A percentile compares a stretch with the other conserved stretches of the same genome.
Conservation (phyloP, 176 grass and related monocot species). For the Oryza glaberrima region DNA sequence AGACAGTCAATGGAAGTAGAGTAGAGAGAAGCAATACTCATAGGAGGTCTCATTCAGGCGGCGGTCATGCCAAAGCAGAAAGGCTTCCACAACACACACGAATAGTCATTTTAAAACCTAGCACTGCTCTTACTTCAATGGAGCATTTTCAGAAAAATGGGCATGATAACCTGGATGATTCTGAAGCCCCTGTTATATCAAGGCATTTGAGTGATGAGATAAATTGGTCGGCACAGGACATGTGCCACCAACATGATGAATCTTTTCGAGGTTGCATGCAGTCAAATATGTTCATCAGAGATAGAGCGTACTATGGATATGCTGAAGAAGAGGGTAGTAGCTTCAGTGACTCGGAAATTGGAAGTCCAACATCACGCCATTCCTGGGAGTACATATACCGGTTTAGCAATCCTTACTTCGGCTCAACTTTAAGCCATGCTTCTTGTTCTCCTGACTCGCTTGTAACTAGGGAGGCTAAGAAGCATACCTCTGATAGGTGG, state of each 20-base stretch:
- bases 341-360: conserved; percentile 67
- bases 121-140: conserved; percentile 28
- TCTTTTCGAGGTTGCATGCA: conserved; percentile 63
- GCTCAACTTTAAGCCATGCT: conserved; percentile 71
- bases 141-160: conserved; percentile 50
- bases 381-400: conserved; percentile 80
- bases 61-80: conserved; percentile 43
- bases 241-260: conserved; percentile 70
- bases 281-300: conserved; percentile 60
- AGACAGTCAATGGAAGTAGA: conserved; percentile 31
- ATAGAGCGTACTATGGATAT: conserved; percentile 53
- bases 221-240: conserved; percentile 35
- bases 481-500: conserved; percentile 84
- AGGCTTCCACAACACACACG: conserved; percentile 64
- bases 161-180: conserved; percentile 43
- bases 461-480: conserved; percentile 86
- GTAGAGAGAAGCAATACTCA: conserved; percentile 40
- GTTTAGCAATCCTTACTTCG: conserved; percentile 77
- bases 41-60: conserved; percentile 32
- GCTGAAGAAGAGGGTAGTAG: conserved; percentile 68
- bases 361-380: conserved; percentile 69
- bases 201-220: conserved; percentile 51
- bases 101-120: conserved; percentile 94
- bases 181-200: conserved; percentile 49
- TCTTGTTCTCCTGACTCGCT: conserved; percentile 82